Evolutionary conservation across 164 flowering plant genomes (phyloP).

Genomic region (Umbellularia californica): DNA sequence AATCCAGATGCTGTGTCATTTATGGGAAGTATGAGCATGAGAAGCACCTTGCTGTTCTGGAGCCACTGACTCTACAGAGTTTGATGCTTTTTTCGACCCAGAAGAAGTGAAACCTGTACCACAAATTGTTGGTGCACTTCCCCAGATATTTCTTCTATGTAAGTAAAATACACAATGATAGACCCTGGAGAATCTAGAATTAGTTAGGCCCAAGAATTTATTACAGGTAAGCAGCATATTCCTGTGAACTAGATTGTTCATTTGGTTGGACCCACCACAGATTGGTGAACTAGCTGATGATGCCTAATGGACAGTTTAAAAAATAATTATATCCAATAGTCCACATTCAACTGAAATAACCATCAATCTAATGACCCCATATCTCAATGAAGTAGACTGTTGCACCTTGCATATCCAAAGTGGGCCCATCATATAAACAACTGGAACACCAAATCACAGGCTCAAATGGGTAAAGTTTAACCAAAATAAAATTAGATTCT

Average conservation of each 20-base stretch:
- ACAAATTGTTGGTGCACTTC: not conserved
- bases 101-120: conserved; percentile 61
- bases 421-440: not conserved
- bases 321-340: not conserved
- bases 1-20: not conserved
- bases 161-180: not conserved
- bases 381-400: no score
- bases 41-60: conserved; percentile 37
- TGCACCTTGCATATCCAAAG: not conserved
- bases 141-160: not conserved
- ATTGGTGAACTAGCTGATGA: not conserved
- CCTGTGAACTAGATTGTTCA: not conserved
- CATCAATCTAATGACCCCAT: no score
- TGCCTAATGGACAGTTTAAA: not conserved
- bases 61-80: conserved; percentile 13
- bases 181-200: not conserved
- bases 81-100: conserved; percentile 32
- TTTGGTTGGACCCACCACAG: not conserved
- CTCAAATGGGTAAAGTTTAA: not conserved
- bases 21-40: not conserved
- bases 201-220: not conserved
- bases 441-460: not conserved
- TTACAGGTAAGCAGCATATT: not conserved
- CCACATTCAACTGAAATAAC: not conserved
- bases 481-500: not conserved